A percentile compares a stretch with the other conserved stretches of the same genome.
These are phyloP conservation scores for Mortierella sp. DNA, from an alignment of 371 early-diverging fungal genomes.

Conservation along the genomic window DNA sequence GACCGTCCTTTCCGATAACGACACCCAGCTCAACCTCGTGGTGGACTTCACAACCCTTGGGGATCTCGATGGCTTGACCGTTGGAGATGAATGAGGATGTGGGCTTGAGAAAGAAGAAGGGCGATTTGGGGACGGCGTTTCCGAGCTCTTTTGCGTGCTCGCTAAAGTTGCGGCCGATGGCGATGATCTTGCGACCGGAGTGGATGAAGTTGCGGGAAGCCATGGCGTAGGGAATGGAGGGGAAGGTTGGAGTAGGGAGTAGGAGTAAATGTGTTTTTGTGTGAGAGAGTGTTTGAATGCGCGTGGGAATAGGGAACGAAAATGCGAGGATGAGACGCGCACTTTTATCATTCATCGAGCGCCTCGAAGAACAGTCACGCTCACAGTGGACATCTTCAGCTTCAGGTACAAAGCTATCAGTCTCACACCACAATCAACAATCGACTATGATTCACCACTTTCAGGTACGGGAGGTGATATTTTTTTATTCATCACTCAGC, in stretches of 20 bases:
- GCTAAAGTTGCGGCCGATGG: constrained; percentile 92
- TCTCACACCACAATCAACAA: not conserved
- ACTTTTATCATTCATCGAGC: not conserved
- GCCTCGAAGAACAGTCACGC: not conserved
- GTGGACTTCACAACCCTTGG: constrained; percentile 85
- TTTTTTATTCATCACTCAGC: not conserved
- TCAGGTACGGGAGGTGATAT: not conserved
- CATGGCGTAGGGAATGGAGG: constrained; percentile 27
- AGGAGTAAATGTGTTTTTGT: not conserved
- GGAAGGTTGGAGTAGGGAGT: not conserved
- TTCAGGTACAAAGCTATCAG: not conserved
- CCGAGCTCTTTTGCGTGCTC: constrained; percentile 96
- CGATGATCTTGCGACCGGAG: constrained; percentile 89
- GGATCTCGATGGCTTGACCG: constrained; percentile 85
- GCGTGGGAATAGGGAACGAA: not conserved
- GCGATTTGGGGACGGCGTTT: constrained; percentile 89
- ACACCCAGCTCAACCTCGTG: constrained; percentile 97
- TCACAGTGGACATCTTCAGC: not conserved
- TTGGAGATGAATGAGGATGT: constrained; percentile 86
- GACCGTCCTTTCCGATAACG: constrained; percentile 90
- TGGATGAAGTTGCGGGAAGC: constrained; percentile 64
- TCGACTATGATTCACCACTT: not conserved
- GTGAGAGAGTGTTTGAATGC: not conserved
- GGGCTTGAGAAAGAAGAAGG: constrained; percentile 97
- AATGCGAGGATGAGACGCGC: not conserved